Percentiles rank a stretch among this genome's conserved stretches.
phyloP scores from a whole-genome alignment of 2,329 filamentous ascomycete genomes.

The Fonsecaea erecta region DNA sequence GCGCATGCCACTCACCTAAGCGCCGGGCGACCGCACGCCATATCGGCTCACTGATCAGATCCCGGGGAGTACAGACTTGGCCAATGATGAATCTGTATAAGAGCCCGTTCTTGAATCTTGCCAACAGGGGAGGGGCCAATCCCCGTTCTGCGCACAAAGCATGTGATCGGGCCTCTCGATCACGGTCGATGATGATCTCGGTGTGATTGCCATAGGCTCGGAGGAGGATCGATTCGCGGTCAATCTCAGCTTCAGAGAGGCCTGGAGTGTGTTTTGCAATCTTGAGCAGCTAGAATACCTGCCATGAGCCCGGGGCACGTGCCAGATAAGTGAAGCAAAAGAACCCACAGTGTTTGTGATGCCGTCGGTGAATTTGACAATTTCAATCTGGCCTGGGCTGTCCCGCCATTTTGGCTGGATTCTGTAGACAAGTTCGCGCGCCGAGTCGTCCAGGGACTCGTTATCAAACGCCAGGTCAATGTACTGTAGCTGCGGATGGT shows the following conservation, averaged over 20 bases:
- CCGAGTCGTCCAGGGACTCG: conserved; percentile 76
- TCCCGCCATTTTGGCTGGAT: conserved; percentile 83
- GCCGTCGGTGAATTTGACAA: conserved; percentile 92
- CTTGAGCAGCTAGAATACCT: conserved; percentile 54
- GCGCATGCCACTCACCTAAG: conserved; percentile 91
- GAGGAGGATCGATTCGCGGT: conserved; percentile 83
- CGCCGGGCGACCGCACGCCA: conserved; percentile 82
- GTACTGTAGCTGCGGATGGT: conserved; percentile 40
- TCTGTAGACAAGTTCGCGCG: conserved; percentile 75
- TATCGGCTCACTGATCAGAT: conserved; percentile 75
- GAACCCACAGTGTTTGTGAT: conserved; percentile 86
- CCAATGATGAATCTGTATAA: conserved; percentile 90
- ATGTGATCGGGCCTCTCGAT: conserved; percentile 73
- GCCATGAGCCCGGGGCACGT: conserved; percentile 38
- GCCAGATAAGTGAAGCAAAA: conserved; percentile 20
- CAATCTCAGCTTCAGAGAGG: conserved; percentile 74
- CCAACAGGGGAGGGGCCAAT: conserved; percentile 84
- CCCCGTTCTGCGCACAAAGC: conserved; percentile 81
- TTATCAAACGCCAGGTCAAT: conserved; percentile 81
- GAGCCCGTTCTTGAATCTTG: conserved; percentile 93
- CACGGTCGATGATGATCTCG: conserved; percentile 92
- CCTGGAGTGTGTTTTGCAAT: conserved; percentile 61
- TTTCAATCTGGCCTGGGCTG: conserved; percentile 74
- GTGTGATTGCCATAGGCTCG: conserved; percentile 94
- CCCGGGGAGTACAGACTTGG: conserved; percentile 75